Percentiles rank a stretch among this genome's conserved stretches.
phyloP scores from a whole-genome alignment of 768 basidiomycete genomes.

The Myochromella boudieri region DNA sequence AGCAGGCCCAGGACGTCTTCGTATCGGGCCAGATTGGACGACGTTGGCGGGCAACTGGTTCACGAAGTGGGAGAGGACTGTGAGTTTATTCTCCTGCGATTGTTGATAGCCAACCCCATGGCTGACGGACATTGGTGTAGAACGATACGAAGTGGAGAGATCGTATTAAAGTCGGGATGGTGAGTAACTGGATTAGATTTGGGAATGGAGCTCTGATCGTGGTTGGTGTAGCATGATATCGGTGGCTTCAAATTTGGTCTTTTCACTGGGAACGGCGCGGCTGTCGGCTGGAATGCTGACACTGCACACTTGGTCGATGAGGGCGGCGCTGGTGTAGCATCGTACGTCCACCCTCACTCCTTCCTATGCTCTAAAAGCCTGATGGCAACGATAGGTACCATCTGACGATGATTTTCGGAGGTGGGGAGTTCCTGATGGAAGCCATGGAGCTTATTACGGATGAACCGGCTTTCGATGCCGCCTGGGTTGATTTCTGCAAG shows the following conservation, averaged over 20 bases:
- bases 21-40: constrained; percentile 39
- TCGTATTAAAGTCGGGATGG: constrained; percentile 36
- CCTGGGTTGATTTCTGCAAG: constrained; percentile 38
- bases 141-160: constrained; percentile 36
- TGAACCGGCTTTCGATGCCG: constrained; percentile 37
- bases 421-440: constrained; percentile 40
- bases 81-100: constrained; percentile 13
- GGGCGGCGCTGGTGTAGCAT: constrained; percentile 30
- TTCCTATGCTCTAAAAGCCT: not conserved
- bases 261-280: constrained; percentile 34
- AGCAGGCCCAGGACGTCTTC: constrained; percentile 31
- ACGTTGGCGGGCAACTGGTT: constrained; percentile 40
- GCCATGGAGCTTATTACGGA: constrained; percentile 37
- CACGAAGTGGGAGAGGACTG: constrained; percentile 38
- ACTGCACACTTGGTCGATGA: constrained; percentile 37
- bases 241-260: constrained; percentile 35
- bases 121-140: constrained; percentile 19
- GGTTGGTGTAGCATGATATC: constrained; percentile 27
- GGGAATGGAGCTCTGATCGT: not conserved
- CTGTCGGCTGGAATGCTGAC: constrained; percentile 39
- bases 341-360: constrained; percentile 29
- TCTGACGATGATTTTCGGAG: constrained; percentile 35
- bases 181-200: constrained; percentile 10
- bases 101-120: not conserved
- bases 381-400: constrained; percentile 24